Evolutionary conservation across 331 rosid species (phyloP).

Genomic region (Pyracantha coccinea): DNA sequence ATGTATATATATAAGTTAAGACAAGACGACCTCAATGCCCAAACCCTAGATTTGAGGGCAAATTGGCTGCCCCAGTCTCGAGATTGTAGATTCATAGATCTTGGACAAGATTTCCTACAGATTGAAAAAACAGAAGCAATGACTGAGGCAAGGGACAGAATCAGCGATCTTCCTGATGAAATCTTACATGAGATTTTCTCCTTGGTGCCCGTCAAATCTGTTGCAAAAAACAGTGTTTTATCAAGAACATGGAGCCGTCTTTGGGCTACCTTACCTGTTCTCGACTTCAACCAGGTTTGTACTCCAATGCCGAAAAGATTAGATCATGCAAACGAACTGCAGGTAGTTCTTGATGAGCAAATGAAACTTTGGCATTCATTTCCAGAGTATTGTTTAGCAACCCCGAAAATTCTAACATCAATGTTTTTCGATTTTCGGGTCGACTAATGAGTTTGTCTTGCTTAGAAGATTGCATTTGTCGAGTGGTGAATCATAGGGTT

Average conservation of each 20-base stretch:
- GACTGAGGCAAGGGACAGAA: not conserved
- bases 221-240: not conserved
- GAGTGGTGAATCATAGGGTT: not conserved
- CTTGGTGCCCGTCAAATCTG: not conserved
- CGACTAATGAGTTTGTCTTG: too few relatives aligned
- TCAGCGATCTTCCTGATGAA: not conserved
- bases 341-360: not conserved
- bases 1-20: too few relatives aligned
- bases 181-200: not conserved
- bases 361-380: not conserved
- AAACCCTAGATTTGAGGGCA: too few relatives aligned
- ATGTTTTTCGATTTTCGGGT: not conserved
- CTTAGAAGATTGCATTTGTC: not conserved
- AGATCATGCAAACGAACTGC: too few relatives aligned
- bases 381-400: not conserved
- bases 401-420: not conserved
- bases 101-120: too few relatives aligned
- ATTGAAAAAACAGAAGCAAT: not conserved
- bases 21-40: too few relatives aligned
- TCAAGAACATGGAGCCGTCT: not conserved
- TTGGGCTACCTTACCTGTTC: not conserved
- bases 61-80: too few relatives aligned
- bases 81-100: too few relatives aligned
- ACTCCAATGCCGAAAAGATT: too few relatives aligned
- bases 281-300: not conserved